A percentile compares a stretch with the other conserved stretches of the same genome.
These are phyloP conservation scores for Claviceps sp. DNA, from an alignment of 2,329 filamentous ascomycete species.

Conservation along the genomic window DNA sequence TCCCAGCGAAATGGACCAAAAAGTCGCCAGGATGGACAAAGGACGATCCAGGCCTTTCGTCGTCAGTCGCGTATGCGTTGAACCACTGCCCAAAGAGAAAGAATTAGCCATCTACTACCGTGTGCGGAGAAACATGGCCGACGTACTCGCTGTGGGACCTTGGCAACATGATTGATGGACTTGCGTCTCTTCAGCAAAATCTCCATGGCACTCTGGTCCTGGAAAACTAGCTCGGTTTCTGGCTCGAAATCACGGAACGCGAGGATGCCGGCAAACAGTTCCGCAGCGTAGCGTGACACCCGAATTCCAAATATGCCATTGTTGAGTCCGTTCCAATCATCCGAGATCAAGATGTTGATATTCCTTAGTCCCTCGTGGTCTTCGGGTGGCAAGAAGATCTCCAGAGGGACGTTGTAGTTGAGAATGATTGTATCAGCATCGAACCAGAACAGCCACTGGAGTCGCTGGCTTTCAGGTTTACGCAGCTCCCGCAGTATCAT, in stretches of 20 bases:
- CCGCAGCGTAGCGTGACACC: conserved; percentile 7
- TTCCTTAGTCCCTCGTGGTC: neutral
- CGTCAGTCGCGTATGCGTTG: conserved; percentile 8
- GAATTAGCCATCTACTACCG: neutral
- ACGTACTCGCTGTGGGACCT: conserved; percentile 9
- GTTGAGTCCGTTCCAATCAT: conserved; percentile 5
- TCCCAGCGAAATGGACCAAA: conserved; percentile 10
- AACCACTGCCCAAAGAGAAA: conserved; percentile 7
- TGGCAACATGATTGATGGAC: conserved; percentile 5
- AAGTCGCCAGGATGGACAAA: conserved; percentile 8
- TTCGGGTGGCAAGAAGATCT: conserved; percentile 2
- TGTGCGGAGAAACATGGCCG: neutral
- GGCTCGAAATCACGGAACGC: conserved; percentile 8
- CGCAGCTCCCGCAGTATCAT: conserved; percentile 24
- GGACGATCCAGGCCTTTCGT: neutral
- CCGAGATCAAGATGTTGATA: neutral
- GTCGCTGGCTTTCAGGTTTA: conserved; percentile 22
- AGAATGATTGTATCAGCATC: conserved; percentile 9
- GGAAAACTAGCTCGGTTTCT: conserved; percentile 5
- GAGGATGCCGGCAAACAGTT: conserved; percentile 9
- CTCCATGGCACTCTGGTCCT: conserved; percentile 11
- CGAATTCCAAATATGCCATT: conserved; percentile 9
- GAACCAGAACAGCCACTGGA: conserved; percentile 24
- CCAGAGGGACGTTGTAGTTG: conserved; percentile 5
- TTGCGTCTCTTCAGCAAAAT: conserved; percentile 6